A percentile compares a stretch with the other conserved stretches of the same genome.
phyloP scores from a whole-genome alignment of 768 basidiomycete genomes.

The Lanmaoa pseudosensibilis region DNA sequence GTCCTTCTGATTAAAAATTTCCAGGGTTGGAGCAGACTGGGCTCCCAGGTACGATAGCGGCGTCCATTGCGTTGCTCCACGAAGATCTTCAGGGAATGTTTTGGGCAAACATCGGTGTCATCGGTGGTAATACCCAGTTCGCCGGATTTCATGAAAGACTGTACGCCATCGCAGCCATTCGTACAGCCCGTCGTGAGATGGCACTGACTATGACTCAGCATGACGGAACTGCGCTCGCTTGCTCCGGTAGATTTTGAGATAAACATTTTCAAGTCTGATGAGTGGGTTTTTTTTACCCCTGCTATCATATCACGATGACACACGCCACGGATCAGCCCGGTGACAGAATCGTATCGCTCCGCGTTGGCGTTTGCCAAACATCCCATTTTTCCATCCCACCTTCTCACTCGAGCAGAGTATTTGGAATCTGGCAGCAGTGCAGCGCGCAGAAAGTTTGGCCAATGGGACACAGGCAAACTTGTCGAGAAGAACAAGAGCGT shows the following conservation, averaged over 20 bases:
- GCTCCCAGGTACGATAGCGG: slow-evolving; percentile 70
- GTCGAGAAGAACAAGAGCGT: slow-evolving; percentile 25
- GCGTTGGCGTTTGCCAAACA: slow-evolving; percentile 58
- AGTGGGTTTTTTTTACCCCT: slow-evolving; percentile 53
- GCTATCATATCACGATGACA: slow-evolving; percentile 15
- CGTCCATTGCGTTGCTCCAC: slow-evolving; percentile 74
- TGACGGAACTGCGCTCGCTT: slow-evolving; percentile 70
- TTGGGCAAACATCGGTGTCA: slow-evolving; percentile 90
- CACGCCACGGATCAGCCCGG: slow-evolving; percentile 46
- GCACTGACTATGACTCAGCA: slow-evolving; percentile 42
- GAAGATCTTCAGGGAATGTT: slow-evolving; percentile 88
- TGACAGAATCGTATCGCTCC: slow-evolving; percentile 63
- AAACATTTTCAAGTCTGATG: slow-evolving; percentile 63
- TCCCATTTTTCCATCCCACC: slow-evolving; percentile 48
- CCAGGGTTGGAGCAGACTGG: slow-evolving; percentile 81
- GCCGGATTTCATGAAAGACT: slow-evolving; percentile 72
- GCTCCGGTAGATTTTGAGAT: slow-evolving; percentile 85
- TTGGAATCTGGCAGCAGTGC: slow-evolving; percentile 77
- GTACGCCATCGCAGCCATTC: slow-evolving; percentile 46
- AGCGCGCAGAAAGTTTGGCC: slow-evolving; percentile 70
- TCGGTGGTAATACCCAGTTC: slow-evolving; percentile 81
- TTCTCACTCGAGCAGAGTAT: slow-evolving; percentile 82
- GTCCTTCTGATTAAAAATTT: slow-evolving; percentile 5
- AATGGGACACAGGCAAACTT: slow-evolving; percentile 45
- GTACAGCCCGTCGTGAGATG: slow-evolving; percentile 14